Base-by-base conservation (phyloP, 2,329 filamentous ascomycete genomes). In the Capronia epimyces region DNA sequence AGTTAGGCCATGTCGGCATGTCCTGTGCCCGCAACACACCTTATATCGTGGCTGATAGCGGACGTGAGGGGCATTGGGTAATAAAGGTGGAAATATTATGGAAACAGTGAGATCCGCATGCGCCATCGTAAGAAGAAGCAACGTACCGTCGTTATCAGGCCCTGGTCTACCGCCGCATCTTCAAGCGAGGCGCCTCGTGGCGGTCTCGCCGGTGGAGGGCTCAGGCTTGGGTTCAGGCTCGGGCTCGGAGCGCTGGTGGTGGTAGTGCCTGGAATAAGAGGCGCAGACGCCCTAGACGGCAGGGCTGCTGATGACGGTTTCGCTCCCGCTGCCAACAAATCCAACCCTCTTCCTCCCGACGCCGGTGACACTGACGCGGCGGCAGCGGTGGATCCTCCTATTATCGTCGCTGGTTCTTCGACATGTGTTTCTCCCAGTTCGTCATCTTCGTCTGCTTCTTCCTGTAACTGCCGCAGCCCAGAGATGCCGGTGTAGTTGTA, bases 141-240 rank as follows among this genome's bases (percentile, higher is more conserved):
- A 55, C 53, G 32, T 50, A 55, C 53, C 46, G 53, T 55, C 34
- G 34, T 37, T 55, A 55, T 55, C 53, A 50, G 49, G n/a, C 53
- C 45, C 21, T 46, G 53, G 24, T 53, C 53, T 49, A 51, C 53
- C 34, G 7, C 34, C 18, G 34, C 9, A 10, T 40, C 16, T 20
- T 24, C 16, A 24, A 12, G 21, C 39, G 20, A 15, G 2, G 39
- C 15, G 6, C 15, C 15, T 37, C 34, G 34, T 9, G 15, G 34
- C 34, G 34, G 18, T 37, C 15, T 6, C 13, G 16, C 34, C 34
- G 15, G 12, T 37, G 34, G 18, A 18, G 20, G 20, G n/a, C 4
- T 39, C 16, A 18, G 32, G 13, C 6, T 36, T n/a, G 13, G 13
- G 36, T 15, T 39, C 20, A 6, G 9, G 36, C 36, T 39, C 13